Base-by-base conservation (phyloP, 169 alveolate species). In the Amoebophrya sp. region DNA sequence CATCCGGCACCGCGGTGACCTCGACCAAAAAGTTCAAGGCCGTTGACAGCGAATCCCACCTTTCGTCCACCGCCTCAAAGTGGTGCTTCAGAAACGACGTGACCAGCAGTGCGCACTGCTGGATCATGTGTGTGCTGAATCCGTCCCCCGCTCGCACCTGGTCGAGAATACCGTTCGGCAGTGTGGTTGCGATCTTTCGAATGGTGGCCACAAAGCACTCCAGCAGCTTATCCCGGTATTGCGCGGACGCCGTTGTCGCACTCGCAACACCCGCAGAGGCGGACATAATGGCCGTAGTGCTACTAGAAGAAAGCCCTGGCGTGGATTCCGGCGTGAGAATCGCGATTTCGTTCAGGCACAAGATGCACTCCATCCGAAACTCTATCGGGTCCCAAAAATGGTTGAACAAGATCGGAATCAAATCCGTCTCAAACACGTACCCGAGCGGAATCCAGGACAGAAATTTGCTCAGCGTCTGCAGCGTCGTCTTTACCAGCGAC, bases 311-410 rank as follows among this genome's bases (percentile, higher is more conserved):
- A n/a, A n/a, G n/a, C n/a, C n/a, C n/a, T n/a, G n/a, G n/a, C n/a
- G n/a, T n/a, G n/a, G n/a, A n/a, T n/a, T n/a, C n/a, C n/a, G n/a
- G n/a, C n/a, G n/a, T n/a, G n/a, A n/a, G 83, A 3, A 2, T 7
- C 29, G 83, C 12, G 83, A 66, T 66, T n/a, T 66, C 83, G 83
- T 66, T 66, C 83, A 66, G 35, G 35, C 83, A 66, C 39, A n/a
- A 7, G 38, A 66, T 25, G 83, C 83, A 66, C 83, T 66, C 83
- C 12, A 66, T 18, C 83, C 83, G 83, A 66, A 66, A 66, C 12
- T 66, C 83, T 66, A 25, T 2, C 35, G 83, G 83, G 35, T 66
- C 83, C 83, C 83, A 66, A 25, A 66, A 66, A 25, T 66, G 29
- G 38, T 18, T n/a, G 83, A 66, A 66, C 39, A 66, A 25, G 32